Percentiles rank a stretch among this genome's conserved stretches.
Evolutionary conservation across 805 yeast species (phyloP).

Genomic region (Nakazawaea sp.): DNA sequence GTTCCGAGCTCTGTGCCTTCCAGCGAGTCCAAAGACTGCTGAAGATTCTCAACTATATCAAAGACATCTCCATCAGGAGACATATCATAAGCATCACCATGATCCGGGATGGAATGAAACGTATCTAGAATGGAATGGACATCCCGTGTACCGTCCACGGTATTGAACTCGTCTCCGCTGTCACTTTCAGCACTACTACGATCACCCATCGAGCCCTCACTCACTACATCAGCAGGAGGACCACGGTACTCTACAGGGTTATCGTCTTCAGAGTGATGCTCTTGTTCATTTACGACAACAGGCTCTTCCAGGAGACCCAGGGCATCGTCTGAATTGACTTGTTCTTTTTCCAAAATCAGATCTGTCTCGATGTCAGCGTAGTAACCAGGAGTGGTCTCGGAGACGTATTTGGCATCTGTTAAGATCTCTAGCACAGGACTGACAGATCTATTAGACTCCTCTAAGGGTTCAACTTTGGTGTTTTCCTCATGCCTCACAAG

Average conservation of each 20-base stretch:
- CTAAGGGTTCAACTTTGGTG: not conserved
- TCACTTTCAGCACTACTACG: slow-evolving; percentile 1
- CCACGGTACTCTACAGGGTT: not conserved
- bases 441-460: not conserved
- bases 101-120: not conserved
- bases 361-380: slow-evolving; percentile 2
- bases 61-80: not conserved
- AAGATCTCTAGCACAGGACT: no score
- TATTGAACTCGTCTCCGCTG: not conserved
- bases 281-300: no score
- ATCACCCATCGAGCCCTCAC: slow-evolving; percentile 4
- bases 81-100: not conserved
- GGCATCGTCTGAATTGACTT: no score
- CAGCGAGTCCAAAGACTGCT: not conserved
- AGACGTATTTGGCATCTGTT: no score
- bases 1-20: not conserved
- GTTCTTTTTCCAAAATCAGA: not conserved
- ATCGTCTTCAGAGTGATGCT: not conserved
- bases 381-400: not conserved
- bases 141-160: not conserved
- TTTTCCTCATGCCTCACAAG: slow-evolving; percentile 7
- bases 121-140: not conserved
- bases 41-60: not conserved
- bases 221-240: slow-evolving; percentile 1
- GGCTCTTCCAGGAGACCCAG: no score